Evolutionary conservation across 2,329 filamentous ascomycete species (phyloP).

Genomic region (Fusarium guadeloupense): DNA sequence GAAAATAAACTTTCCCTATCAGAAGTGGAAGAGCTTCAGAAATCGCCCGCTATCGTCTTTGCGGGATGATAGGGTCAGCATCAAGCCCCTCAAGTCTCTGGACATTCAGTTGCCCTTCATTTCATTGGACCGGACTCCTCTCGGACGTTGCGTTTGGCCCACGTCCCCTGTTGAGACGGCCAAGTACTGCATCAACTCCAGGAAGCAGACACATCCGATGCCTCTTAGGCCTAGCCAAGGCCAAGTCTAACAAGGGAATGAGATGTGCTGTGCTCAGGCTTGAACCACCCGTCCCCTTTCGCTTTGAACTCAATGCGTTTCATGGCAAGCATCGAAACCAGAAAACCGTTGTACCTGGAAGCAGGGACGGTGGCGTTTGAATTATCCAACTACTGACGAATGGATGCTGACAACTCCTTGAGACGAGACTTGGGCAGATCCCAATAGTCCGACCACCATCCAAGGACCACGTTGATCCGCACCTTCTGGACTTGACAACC

Average conservation of each 20-base stretch:
- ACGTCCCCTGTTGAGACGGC: conserved; percentile 3
- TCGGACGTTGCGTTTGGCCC: conserved; percentile 14
- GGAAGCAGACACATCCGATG: not conserved
- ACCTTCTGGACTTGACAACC: conserved; percentile 13
- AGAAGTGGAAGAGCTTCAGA: conserved; percentile 30
- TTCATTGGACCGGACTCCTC: conserved; percentile 21
- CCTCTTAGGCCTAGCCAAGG: not conserved
- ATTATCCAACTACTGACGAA: conserved; percentile 27
- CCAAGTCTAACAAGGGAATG: not conserved
- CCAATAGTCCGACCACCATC: conserved; percentile 16
- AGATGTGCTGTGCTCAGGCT: not conserved
- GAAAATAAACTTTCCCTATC: conserved; percentile 41
- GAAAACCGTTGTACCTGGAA: conserved; percentile 24
- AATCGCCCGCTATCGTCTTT: conserved; percentile 18
- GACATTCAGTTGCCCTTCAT: conserved; percentile 1
- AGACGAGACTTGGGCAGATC: conserved; percentile 18
- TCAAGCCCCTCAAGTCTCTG: conserved; percentile 23
- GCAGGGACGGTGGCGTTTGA: conserved; percentile 38
- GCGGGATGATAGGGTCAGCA: conserved; percentile 17
- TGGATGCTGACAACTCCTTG: conserved; percentile 10
- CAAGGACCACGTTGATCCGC: conserved; percentile 22
- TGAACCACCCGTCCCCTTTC: not conserved
- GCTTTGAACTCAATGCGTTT: not conserved
- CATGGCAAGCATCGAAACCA: not conserved
- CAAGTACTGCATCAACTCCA: conserved; percentile 7